These are phyloP conservation scores for Gossypium schwendimanii DNA, from an alignment of 441 rosid species.

Conservation along the genomic window DNA sequence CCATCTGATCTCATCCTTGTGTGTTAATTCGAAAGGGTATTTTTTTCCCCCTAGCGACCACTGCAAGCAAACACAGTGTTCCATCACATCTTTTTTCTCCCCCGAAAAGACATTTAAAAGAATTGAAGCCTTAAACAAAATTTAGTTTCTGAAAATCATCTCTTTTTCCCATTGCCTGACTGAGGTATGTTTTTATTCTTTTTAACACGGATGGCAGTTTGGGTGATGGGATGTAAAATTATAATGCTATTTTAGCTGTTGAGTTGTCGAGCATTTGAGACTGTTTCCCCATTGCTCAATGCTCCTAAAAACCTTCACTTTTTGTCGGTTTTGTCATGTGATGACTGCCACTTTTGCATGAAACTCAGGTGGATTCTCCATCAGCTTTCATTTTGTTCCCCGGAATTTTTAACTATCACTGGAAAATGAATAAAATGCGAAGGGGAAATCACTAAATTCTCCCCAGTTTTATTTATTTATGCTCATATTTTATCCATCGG, in stretches of 20 bases:
- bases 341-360: background rate
- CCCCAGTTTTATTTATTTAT: background rate
- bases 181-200: too few species aligned
- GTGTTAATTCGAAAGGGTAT: background rate
- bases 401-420: background rate
- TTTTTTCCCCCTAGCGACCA: background rate
- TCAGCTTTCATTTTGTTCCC: background rate
- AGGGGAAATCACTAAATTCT: background rate
- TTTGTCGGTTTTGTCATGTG: constrained; percentile 9
- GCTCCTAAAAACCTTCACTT: background rate
- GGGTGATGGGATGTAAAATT: too few species aligned
- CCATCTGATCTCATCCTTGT: background rate
- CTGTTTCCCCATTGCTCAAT: background rate
- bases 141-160: too few species aligned
- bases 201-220: too few species aligned
- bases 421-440: background rate
- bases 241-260: background rate
- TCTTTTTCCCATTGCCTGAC: too few species aligned
- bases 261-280: background rate
- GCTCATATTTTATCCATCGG: background rate
- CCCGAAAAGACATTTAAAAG: constrained; percentile 2
- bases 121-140: too few species aligned
- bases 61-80: background rate
- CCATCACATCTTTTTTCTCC: background rate
- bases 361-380: constrained; percentile 7